Base-by-base conservation (phyloP, 495 filamentous ascomycete genomes). In the Aspergillus avenaceus region DNA sequence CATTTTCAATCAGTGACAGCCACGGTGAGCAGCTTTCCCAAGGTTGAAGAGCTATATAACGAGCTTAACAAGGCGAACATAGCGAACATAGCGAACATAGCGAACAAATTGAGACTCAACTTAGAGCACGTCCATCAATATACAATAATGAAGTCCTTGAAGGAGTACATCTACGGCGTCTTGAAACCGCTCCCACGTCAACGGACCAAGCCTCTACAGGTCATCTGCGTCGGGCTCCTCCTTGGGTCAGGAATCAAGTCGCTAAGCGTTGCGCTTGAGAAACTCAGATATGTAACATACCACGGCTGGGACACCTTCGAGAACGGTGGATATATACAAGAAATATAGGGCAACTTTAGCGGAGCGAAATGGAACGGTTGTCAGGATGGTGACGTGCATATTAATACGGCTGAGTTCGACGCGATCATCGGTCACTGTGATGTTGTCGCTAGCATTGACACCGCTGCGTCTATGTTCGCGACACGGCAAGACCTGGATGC, bases 181-280 rank as follows among this genome's bases (percentile, higher is more conserved):
- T 27, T 26, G 14, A 12, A 29, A 3, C 42, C 47, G 2, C 24
- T 29, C 14, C 49, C 24, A 18, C 51, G 45, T 5, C 40, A 14
- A 1, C 60, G 60, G 45, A 51, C 43, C 13, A 43, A 48, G 21
- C 60, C 57, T 18, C 18, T 63, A 1, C 45, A 44, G 6, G 41
- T 63, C 5, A 46, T 63, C 38, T 51, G 49, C 36, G 44, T 60
- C 16, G 60, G 60, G 2, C 14, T 60, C 19, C 42, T 60, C 19
- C 42, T 50, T 16, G 49, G 60, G 28, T 52, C 56, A 24, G 60
- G 41, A 16, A 63, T 57, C 21, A 57, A 63, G 26, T 59, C 52
- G 4, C 57, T 63, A 8, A 32, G 48, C 16, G 14, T 32, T 5
- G 60, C 60, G 2, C 50, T 63, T 8, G 13, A 16, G 2, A 31